These are phyloP conservation scores for Trametes hirsuta DNA, from an alignment of 1,284 basidiomycete genomes.

Conservation along the genomic window DNA sequence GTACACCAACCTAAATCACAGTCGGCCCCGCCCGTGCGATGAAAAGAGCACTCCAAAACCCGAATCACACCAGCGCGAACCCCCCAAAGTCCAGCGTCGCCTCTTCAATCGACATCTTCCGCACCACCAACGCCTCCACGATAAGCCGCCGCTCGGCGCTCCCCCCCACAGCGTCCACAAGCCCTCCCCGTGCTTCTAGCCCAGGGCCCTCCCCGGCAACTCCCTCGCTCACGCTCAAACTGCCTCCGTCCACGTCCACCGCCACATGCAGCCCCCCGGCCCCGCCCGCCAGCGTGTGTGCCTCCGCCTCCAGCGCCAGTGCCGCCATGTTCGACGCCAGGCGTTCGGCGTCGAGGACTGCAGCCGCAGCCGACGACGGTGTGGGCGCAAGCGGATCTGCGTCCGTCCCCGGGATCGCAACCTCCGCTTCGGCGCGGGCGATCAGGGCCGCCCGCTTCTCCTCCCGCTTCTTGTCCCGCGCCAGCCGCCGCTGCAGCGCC, in stretches of 20 bases:
- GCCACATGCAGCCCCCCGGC: constrained; percentile 40
- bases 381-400: neutral
- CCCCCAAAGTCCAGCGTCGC: constrained; percentile 74
- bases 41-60: neutral
- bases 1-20: neutral
- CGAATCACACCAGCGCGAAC: constrained; percentile 46
- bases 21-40: neutral
- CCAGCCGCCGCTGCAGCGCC: constrained; percentile 45
- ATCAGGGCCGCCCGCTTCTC: constrained; percentile 39
- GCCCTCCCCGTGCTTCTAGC: constrained; percentile 11
- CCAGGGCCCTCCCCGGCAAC: constrained; percentile 1
- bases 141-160: constrained; percentile 57
- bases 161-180: constrained; percentile 4
- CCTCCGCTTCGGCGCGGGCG: constrained; percentile 19
- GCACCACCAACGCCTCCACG: constrained; percentile 77
- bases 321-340: neutral
- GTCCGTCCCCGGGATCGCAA: neutral
- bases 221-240: neutral
- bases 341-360: neutral
- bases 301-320: constrained; percentile 12
- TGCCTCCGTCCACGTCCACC: constrained; percentile 10
- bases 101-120: constrained; percentile 73
- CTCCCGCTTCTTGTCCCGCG: constrained; percentile 53
- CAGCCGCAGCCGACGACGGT: neutral
- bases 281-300: constrained; percentile 27